Evolutionary conservation across 805 yeast genomes (phyloP).

Genomic region (Candida chauliodis): DNA sequence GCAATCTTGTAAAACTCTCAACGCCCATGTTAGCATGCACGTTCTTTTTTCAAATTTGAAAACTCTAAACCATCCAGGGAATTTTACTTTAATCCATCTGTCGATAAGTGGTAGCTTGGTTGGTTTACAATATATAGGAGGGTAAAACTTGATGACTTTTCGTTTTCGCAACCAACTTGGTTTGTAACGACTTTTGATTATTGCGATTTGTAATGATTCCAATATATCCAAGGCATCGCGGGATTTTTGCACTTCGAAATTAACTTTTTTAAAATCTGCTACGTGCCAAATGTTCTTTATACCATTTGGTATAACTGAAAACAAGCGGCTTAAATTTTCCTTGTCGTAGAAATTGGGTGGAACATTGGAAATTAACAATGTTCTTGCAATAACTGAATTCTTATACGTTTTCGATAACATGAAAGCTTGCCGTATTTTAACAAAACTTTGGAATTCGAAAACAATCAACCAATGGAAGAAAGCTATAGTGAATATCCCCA

Average conservation of each 20-base stretch:
- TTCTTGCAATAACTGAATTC: conserved; percentile 22
- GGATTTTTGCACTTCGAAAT: conserved; percentile 19
- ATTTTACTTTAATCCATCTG: conserved; percentile 15
- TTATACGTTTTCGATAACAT: conserved; percentile 27
- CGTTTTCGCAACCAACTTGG: not conserved
- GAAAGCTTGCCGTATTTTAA: conserved; percentile 45
- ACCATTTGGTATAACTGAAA: conserved; percentile 49
- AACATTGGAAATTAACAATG: conserved; percentile 44
- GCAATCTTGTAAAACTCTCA: conserved; percentile 14
- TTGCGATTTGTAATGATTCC: conserved; percentile 22
- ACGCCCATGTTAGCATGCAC: conserved; percentile 26
- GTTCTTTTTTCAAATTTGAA: conserved; percentile 20
- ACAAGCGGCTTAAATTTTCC: conserved; percentile 23
- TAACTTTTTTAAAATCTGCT: conserved; percentile 22
- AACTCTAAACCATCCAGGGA: conserved; percentile 29
- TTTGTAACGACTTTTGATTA: conserved; percentile 5
- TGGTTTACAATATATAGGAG: conserved; percentile 27
- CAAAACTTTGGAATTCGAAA: conserved; percentile 52
- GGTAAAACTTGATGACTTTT: conserved; percentile 21
- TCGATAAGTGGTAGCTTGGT: conserved; percentile 19
- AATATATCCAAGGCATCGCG: conserved; percentile 23
- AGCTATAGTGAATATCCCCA: conserved; percentile 51
- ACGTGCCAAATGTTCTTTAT: conserved; percentile 60
- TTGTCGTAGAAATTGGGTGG: conserved; percentile 31
- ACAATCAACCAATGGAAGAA: conserved; percentile 56